A percentile compares a stretch with the other conserved stretches of the same genome.
Evolutionary conservation across 805 yeast genomes (phyloP).

Genomic region (Candida vartiovaarae): DNA sequence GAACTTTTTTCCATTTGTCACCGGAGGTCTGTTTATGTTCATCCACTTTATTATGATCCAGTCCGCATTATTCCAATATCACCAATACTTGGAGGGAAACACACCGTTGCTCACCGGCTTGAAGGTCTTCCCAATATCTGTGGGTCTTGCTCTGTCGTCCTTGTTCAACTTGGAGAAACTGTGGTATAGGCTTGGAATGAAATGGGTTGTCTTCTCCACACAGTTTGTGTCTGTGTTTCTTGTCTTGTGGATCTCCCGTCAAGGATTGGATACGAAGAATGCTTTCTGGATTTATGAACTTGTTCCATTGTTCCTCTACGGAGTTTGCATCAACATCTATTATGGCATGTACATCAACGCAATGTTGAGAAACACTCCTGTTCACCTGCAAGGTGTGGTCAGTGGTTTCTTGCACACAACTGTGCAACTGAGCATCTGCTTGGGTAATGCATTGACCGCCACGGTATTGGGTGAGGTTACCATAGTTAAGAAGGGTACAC

Average conservation of each 20-base stretch:
- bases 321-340: constrained; percentile 24
- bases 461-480: constrained; percentile 23
- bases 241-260: constrained; percentile 19
- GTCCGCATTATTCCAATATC: constrained; percentile 21
- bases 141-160: constrained; percentile 27
- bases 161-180: constrained; percentile 14
- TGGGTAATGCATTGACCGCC: constrained; percentile 24
- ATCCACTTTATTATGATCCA: constrained; percentile 18
- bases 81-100: constrained; percentile 22
- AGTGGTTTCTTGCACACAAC: constrained; percentile 30
- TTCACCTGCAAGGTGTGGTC: constrained; percentile 32
- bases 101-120: constrained; percentile 29
- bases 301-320: constrained; percentile 20
- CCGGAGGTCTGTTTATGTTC: constrained; percentile 16
- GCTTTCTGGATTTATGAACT: constrained; percentile 26
- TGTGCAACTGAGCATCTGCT: constrained; percentile 28
- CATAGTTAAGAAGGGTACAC: background rate
- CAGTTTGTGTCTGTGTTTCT: background rate
- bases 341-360: constrained; percentile 27
- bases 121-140: constrained; percentile 28
- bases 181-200: constrained; percentile 20
- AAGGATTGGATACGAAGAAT: constrained; percentile 9
- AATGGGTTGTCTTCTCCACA: constrained; percentile 12
- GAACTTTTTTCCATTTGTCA: constrained; percentile 21
- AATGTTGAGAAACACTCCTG: constrained; percentile 28